Base-by-base conservation (phyloP, 2,329 filamentous ascomycete species). In the Ambrosiella cleistominuta region DNA sequence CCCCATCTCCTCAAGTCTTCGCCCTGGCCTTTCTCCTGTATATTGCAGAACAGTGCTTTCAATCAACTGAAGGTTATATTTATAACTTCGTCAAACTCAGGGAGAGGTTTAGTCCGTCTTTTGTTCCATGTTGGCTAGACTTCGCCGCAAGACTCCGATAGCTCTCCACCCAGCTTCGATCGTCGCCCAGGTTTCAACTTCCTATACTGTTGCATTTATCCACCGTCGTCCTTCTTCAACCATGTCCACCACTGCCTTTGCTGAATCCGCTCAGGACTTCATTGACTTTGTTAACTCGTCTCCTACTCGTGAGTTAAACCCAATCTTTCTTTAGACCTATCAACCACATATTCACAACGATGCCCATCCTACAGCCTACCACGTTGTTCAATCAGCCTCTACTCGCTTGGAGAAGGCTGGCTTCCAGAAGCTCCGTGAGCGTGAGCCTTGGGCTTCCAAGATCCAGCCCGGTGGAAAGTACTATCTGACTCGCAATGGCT, bases 221-320 rank as follows among this genome's bases (percentile, higher is more conserved):
- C 50, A 58, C 7, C 51, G 45, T 36, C 51, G 51, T 47, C 65
- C 68, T 1, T 54, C 65, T 60, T 63, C 62, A 66, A 70, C 61
- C 65, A 80, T 80, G 78, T 72, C 75, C 54, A 8, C 44, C 5
- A 73, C 74, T 42, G 54, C 47, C 7, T 60, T 60, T 57, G 39
- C 47, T 40, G 69, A 75, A 64, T 71, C 80, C 57, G 87, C 87
- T 57, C 74, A 85, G 71, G 88, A 94, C 75, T 95, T 96, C 70
- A 73, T 95, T 67, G 85, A 88, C 71, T 96, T 95, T 73, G 84
- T 96, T 69, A 95, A 96, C 71, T 86, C 84, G 62, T 96, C 90
- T 60, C 93, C 93, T 11, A 95, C 90, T 57, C 91, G 90, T 65
- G 81, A 67, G 9, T 35, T 64, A 56, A 15, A 12, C 19, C 27